Percentiles rank a stretch among this genome's conserved stretches.
These are phyloP conservation scores for Amoeboradix gromovi DNA, from an alignment of 371 early-diverging fungal genomes.

Conservation along the genomic window DNA sequence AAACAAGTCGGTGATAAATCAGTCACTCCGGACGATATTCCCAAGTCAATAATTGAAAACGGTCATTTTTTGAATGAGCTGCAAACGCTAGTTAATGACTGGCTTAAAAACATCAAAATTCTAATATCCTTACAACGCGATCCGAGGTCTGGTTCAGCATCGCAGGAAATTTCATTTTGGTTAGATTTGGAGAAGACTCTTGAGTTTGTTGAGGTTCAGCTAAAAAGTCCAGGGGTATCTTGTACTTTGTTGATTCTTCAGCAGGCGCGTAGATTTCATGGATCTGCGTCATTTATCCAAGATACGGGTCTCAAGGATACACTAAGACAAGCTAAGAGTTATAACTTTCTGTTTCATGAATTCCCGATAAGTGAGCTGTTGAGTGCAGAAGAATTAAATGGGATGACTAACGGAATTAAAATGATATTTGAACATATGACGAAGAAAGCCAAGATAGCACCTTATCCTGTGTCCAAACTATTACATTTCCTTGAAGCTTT, in stretches of 20 bases:
- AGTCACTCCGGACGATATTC: conserved; percentile 39
- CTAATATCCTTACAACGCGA: conserved; percentile 81
- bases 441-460: conserved; percentile 77
- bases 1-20: conserved; percentile 12
- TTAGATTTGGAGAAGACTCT: conserved; percentile 75
- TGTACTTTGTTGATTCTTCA: conserved; percentile 21
- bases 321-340: conserved; percentile 59
- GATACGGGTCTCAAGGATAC: conserved; percentile 90
- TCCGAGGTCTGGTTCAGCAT: conserved; percentile 61
- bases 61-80: conserved; percentile 65
- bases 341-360: conserved; percentile 90
- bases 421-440: conserved; percentile 73
- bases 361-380: conserved; percentile 85
- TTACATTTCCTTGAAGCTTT: conserved; percentile 77
- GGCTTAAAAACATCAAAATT: conserved; percentile 95
- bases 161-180: conserved; percentile 96
- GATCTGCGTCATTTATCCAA: conserved; percentile 82
- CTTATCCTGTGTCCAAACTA: conserved; percentile 78
- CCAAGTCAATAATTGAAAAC: conserved; percentile 31
- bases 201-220: conserved; percentile 66
- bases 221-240: conserved; percentile 55
- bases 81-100: conserved; percentile 77
- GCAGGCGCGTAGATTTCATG: conserved; percentile 89
- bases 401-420: conserved; percentile 41
- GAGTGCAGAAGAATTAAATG: conserved; percentile 62